These are phyloP conservation scores for Mucor lusitanicus DNA, from an alignment of 371 early-diverging fungal species.

Conservation along the genomic window DNA sequence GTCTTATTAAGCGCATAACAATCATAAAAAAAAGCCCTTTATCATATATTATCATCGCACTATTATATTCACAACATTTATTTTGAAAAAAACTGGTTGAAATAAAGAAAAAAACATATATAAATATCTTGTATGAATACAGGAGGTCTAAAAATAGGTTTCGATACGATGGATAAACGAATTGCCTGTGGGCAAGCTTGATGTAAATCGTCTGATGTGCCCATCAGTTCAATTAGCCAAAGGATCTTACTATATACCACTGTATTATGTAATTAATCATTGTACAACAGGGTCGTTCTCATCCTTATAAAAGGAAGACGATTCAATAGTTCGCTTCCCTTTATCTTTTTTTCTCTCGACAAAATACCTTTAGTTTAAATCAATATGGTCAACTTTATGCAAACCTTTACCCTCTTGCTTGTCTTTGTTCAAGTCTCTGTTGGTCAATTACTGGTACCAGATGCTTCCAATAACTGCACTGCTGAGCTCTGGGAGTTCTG, in stretches of 20 bases:
- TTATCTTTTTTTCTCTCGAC: not conserved
- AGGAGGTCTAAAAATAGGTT: not conserved
- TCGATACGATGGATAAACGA: not conserved
- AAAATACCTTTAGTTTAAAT: not conserved
- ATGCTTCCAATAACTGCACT: not conserved
- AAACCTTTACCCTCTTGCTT: not conserved
- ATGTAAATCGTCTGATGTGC: not conserved
- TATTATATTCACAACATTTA: not conserved
- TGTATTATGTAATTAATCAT: not conserved
- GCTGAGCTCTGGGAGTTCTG: not conserved
- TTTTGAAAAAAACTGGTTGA: not conserved
- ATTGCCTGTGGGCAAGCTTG: not conserved
- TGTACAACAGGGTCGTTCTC: not conserved
- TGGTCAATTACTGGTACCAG: not conserved
- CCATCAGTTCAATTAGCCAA: not conserved
- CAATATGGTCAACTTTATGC: not conserved
- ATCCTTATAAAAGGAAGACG: not conserved
- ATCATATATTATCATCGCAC: not conserved
- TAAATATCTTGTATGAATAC: not conserved
- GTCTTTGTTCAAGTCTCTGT: not conserved
- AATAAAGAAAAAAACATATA: not conserved
- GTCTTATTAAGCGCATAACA: constrained; percentile 28
- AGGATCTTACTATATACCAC: not conserved
- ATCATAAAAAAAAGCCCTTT: not conserved
- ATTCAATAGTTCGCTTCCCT: not conserved